phyloP scores from a whole-genome alignment of 169 alveolate species.

The Pseudocohnilembus persalinus region DNA sequence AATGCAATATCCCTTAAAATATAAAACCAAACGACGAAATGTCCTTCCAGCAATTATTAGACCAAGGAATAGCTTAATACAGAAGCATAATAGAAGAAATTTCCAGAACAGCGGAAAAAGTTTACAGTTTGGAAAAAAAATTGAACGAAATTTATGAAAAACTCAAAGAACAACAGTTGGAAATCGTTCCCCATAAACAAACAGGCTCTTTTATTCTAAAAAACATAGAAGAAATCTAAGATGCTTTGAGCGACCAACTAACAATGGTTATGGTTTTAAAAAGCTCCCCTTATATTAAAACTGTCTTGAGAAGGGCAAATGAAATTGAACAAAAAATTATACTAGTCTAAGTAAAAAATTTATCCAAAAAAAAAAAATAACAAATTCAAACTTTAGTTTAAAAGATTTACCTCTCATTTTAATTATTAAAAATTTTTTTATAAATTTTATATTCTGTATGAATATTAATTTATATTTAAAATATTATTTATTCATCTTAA shows the following conservation, averaged over 20 bases:
- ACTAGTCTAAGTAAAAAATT: constrained; percentile 52
- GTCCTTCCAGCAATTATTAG: constrained; percentile 43
- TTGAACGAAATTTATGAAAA: constrained; percentile 58
- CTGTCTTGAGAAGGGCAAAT: constrained; percentile 44
- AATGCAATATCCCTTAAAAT: not conserved
- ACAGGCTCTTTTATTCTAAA: constrained; percentile 54
- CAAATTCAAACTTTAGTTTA: too few relatives aligned
- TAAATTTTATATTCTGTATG: too few relatives aligned
- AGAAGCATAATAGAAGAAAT: constrained; percentile 57
- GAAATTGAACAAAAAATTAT: constrained; percentile 66
- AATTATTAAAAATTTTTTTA: too few relatives aligned
- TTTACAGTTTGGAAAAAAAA: constrained; percentile 49
- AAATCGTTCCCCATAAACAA: constrained; percentile 49
- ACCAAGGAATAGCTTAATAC: constrained; percentile 32
- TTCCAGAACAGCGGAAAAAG: constrained; percentile 63
- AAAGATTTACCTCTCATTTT: too few relatives aligned
- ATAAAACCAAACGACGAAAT: constrained; percentile 50
- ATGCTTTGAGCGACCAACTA: constrained; percentile 59
- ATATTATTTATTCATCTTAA: too few relatives aligned
- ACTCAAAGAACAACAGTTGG: constrained; percentile 53
- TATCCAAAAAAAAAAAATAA: too few relatives aligned
- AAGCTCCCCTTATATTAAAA: constrained; percentile 57
- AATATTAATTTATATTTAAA: too few relatives aligned
- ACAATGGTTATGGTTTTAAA: constrained; percentile 54
- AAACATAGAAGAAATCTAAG: constrained; percentile 57